Percentiles rank a stretch among this genome's conserved stretches.
Evolutionary conservation across 2,329 filamentous ascomycete genomes (phyloP).

Genomic region (Trichoderma sp.): DNA sequence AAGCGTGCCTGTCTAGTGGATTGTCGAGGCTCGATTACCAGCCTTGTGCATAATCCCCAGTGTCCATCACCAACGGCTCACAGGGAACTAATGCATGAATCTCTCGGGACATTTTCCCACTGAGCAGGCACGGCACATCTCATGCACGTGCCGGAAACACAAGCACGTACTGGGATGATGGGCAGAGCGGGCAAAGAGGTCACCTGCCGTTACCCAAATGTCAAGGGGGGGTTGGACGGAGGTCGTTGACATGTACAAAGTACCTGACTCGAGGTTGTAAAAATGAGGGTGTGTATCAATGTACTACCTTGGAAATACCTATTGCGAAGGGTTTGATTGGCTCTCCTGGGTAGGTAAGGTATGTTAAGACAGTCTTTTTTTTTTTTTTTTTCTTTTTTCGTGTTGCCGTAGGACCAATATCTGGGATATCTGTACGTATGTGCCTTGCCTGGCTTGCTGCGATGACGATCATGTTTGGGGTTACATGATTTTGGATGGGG

Average conservation of each 20-base stretch:
- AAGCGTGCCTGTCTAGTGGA: neutral
- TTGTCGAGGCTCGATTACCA: neutral
- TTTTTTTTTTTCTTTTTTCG: too few relatives aligned
- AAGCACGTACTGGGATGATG: slow-evolving; percentile 2
- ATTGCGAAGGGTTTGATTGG: slow-evolving; percentile 2
- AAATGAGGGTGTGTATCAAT: neutral
- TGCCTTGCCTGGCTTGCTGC: too few relatives aligned
- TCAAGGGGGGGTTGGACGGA: neutral
- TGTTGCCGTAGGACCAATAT: neutral
- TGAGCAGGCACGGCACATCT: slow-evolving; percentile 18
- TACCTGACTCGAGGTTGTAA: too few relatives aligned
- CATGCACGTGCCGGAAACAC: slow-evolving; percentile 17
- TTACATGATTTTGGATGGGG: too few relatives aligned
- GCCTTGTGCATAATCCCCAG: neutral
- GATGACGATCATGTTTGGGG: too few relatives aligned
- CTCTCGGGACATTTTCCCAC: slow-evolving; percentile 6
- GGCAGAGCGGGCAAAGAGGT: slow-evolving; percentile 12
- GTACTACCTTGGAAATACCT: too few relatives aligned
- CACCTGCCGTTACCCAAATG: slow-evolving; percentile 12
- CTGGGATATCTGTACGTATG: neutral
- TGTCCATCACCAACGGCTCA: neutral
- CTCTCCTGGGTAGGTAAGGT: neutral
- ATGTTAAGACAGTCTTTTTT: neutral
- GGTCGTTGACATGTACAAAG: too few relatives aligned
- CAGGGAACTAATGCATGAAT: slow-evolving; percentile 11